A percentile compares a stretch with the other conserved stretches of the same genome.
Evolutionary conservation across 2,329 filamentous ascomycete species (phyloP).

Genomic region (Aspergillus fructus): DNA sequence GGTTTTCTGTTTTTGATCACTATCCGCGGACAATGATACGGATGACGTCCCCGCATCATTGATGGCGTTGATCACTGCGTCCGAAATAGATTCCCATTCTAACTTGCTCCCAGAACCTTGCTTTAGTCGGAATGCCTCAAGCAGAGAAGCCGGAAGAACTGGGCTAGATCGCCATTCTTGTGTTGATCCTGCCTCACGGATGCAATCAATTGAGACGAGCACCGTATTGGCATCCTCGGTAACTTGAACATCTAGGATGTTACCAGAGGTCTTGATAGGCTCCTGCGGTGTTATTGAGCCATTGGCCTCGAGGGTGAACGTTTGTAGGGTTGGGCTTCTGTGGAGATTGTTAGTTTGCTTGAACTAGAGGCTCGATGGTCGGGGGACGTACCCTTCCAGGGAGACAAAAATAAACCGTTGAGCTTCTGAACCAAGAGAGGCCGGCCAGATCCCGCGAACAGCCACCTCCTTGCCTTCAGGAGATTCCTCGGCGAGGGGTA

Average conservation of each 20-base stretch:
- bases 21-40: conserved; percentile 23
- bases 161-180: conserved; percentile 34
- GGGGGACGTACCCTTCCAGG: conserved; percentile 57
- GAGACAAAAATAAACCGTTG: conserved; percentile 48
- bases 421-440: conserved; percentile 21
- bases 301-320: conserved; percentile 56
- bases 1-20: conserved; percentile 31
- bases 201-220: conserved; percentile 55
- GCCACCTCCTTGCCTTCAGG: conserved; percentile 35
- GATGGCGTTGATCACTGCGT: conserved; percentile 24
- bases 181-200: conserved; percentile 53
- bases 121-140: conserved; percentile 32
- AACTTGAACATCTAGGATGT: conserved; percentile 60
- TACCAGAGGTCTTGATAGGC: conserved; percentile 61
- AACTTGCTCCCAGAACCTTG: conserved; percentile 19
- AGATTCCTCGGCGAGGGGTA: conserved; percentile 25
- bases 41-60: conserved; percentile 32
- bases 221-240: conserved; percentile 31
- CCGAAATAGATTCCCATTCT: conserved; percentile 25
- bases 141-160: conserved; percentile 20
- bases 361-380: background rate
- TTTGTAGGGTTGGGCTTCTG: conserved; percentile 67
- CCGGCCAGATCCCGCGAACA: conserved; percentile 54
- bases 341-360: conserved; percentile 41
- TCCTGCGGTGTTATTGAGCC: conserved; percentile 52